Conservation (phyloP, 495 filamentous ascomycete genomes). For the Aspergillus funiculosus region DNA sequence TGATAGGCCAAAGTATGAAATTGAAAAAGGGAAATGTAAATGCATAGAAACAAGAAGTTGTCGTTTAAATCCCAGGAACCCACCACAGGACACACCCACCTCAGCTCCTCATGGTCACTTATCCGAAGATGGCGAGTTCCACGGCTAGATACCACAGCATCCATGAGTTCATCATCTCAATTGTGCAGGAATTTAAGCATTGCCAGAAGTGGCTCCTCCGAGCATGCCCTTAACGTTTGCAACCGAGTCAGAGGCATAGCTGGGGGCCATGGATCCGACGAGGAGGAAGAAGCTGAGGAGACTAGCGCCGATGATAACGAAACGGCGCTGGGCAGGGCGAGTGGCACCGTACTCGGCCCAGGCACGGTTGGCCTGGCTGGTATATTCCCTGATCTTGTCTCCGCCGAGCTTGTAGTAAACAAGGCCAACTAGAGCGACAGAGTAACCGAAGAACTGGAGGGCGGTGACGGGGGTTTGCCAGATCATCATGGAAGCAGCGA, state of each 20-base stretch:
- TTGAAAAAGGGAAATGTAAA: slow-evolving; percentile 2
- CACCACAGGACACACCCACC: not conserved
- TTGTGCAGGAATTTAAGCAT: slow-evolving; percentile 27
- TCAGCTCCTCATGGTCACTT: not conserved
- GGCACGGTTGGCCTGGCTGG: slow-evolving; percentile 56
- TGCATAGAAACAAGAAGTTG: slow-evolving; percentile 4
- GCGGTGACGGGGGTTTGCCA: slow-evolving; percentile 76
- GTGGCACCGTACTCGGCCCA: slow-evolving; percentile 84
- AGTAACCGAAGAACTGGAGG: slow-evolving; percentile 93
- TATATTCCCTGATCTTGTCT: slow-evolving; percentile 75
- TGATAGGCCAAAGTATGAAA: slow-evolving; percentile 7
- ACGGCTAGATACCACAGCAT: not conserved
- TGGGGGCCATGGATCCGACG: slow-evolving; percentile 53
- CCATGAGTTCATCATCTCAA: not conserved
- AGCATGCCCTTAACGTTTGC: slow-evolving; percentile 40
- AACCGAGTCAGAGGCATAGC: slow-evolving; percentile 38
- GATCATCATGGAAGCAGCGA: slow-evolving; percentile 81
- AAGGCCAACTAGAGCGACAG: slow-evolving; percentile 81
- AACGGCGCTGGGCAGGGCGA: slow-evolving; percentile 69
- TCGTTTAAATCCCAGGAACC: slow-evolving; percentile 9
- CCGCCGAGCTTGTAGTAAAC: slow-evolving; percentile 95
- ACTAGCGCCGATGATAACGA: slow-evolving; percentile 59
- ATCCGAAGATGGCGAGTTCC: not conserved
- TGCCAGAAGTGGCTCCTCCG: slow-evolving; percentile 37
- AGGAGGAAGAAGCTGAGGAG: slow-evolving; percentile 63